Conservation (phyloP, 23 red algal genomes). For the Gracilariopsis chorda region DNA sequence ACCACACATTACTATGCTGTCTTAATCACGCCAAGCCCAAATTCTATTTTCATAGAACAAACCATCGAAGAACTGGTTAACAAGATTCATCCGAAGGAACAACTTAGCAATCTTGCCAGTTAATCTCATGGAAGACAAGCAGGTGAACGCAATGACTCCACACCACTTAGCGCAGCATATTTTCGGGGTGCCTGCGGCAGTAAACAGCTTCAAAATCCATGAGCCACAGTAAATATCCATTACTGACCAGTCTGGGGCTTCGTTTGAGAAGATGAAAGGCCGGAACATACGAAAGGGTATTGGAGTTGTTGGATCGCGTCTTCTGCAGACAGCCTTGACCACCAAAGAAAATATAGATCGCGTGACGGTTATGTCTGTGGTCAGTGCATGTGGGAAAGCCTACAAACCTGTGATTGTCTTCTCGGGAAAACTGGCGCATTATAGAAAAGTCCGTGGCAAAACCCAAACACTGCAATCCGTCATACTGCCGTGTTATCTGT, state of each 20-base stretch:
- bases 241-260: too few species aligned
- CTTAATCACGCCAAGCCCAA: too few species aligned
- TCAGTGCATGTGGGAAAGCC: background rate
- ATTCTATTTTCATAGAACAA: too few species aligned
- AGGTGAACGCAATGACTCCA: background rate
- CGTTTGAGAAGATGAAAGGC: too few species aligned
- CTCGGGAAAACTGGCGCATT: background rate
- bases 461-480: background rate
- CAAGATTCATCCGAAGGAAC: too few species aligned
- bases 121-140: background rate
- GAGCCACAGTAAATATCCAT: too few species aligned
- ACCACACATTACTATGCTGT: too few species aligned
- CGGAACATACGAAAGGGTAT: too few species aligned
- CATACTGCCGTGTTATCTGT: background rate
- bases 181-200: background rate
- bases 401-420: conserved; percentile 12
- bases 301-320: too few species aligned
- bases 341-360: background rate
- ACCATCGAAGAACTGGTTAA: too few species aligned
- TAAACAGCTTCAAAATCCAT: background rate
- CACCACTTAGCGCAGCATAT: background rate
- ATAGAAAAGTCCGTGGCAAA: background rate
- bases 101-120: too few species aligned
- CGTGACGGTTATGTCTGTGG: conserved; percentile 13
- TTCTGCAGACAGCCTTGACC: too few species aligned